Base-by-base conservation (phyloP, 495 filamentous ascomycete species). In the Lepraria neglecta region DNA sequence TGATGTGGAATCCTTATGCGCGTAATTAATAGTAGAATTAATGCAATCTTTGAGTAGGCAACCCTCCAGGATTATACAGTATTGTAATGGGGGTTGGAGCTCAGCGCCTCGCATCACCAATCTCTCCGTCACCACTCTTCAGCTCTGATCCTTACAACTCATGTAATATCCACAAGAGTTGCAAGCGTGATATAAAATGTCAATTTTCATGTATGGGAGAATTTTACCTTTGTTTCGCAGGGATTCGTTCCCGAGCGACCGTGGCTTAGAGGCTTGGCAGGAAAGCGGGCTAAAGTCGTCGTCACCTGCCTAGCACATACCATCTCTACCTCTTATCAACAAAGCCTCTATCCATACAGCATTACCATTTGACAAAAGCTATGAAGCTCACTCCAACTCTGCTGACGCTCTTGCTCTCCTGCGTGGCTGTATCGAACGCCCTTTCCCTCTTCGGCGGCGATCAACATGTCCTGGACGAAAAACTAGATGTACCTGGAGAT, bases 401-500 rank as follows among this genome's bases (percentile, higher is more conserved):
- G 19, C 38, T 69, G 6, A 47, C 71, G 17, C 54, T 69, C 28
- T 66, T 76, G 17, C 40, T 70, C 48, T 56, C 67, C 51, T 50
- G 67, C 31, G 51, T 68, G 50, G 66, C 63, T 28, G 64, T 72
- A 33, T 64, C 57, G 62, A 59, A 21, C 35, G 64, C 58, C 45
- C 51, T 64, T 19, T 69, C 64, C 62, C 68, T 73, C 45, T 59
- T 64, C 46, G 56, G 60, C 53, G 46, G 58, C 38, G 56, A 66
- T 31, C 71, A 74, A 61, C 59, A 69, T 28, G 42, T 68, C 14
- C 61, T 75, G 50, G 68, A 73, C 53, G 67, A 69, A 38, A 64
- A 67, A 19, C 64, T 72, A 64, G 59, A 60, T 15, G 83, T 92
- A 2, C 89, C 89, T 19, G 89, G 89, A 69, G 77, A 88, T n/a